Percentiles rank a stretch among this genome's conserved stretches.
Conservation (phyloP, 257 asterid genomes). For the Eustoma russellianum region DNA sequence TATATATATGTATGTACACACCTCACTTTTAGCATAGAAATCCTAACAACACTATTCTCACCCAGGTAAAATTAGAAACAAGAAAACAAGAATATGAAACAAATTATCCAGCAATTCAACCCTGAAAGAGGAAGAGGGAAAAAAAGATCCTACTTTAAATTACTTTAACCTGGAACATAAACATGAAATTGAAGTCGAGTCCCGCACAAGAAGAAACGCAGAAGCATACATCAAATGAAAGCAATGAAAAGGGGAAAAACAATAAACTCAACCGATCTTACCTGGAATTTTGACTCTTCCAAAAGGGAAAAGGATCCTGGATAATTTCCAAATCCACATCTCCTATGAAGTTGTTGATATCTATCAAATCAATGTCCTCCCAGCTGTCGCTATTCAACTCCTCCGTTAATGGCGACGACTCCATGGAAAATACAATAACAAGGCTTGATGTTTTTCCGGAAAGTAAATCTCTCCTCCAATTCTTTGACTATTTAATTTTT, state of each 20-base stretch:
- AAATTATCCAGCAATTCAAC: not conserved
- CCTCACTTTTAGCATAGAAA: not conserved
- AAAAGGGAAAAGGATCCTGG: constrained; percentile 11
- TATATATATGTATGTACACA: not conserved
- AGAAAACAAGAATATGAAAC: not conserved
- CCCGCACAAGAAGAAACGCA: not conserved
- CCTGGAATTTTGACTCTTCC: constrained; percentile 12
- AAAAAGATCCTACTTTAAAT: too few relatives aligned
- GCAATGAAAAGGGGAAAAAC: not conserved
- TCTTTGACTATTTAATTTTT: constrained; percentile 1
- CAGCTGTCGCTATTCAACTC: constrained; percentile 8
- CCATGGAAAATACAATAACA: constrained; percentile 10
- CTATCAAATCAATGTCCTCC: constrained; percentile 16
- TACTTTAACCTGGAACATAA: too few relatives aligned
- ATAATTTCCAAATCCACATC: constrained; percentile 10
- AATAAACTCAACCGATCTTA: constrained; percentile 1
- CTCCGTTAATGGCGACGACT: not conserved
- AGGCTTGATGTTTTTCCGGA: not conserved
- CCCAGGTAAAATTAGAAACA: not conserved
- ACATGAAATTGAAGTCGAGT: not conserved
- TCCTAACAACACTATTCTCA: not conserved
- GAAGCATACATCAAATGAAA: not conserved
- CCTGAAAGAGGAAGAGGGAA: not conserved
- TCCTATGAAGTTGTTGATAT: constrained; percentile 14
- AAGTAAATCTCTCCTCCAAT: not conserved